phyloP scores from a whole-genome alignment of 2,329 filamentous ascomycete genomes.

The Claviceps spartinae region DNA sequence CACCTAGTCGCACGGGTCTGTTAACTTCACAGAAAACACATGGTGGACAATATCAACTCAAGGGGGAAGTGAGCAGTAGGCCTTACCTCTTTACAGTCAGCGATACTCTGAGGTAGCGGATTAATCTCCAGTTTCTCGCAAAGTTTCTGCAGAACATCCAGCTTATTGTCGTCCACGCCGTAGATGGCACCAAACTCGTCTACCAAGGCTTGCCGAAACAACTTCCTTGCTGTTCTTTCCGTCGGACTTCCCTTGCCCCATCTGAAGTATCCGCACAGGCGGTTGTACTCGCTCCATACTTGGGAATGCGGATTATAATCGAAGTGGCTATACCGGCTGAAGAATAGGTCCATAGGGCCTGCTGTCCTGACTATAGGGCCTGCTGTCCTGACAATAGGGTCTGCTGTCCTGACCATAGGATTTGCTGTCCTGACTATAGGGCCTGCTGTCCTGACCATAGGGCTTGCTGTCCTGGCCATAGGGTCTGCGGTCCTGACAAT shows the following conservation, averaged over 20 bases:
- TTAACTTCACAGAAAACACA: not conserved
- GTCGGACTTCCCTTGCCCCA: not conserved
- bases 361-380: too few relatives aligned
- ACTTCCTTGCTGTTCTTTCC: not conserved
- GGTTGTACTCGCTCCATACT: not conserved
- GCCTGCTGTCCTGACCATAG: too few relatives aligned
- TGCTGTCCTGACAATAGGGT: too few relatives aligned
- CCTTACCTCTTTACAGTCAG: constrained; percentile 1
- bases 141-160: not conserved
- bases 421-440: too few relatives aligned
- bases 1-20: not conserved
- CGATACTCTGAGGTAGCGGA: not conserved
- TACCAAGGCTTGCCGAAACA: not conserved
- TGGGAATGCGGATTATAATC: not conserved
- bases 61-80: not conserved
- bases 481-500: not conserved
- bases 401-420: too few relatives aligned
- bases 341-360: not conserved
- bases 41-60: too few relatives aligned
- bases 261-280: not conserved
- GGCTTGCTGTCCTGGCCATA: not conserved
- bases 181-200: not conserved
- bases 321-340: not conserved
- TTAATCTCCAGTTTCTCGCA: not conserved
- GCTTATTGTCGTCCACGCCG: not conserved